Evolutionary conservation across 2,329 filamentous ascomycete species (phyloP).

Genomic region (Coleophoma eucalyptorum): DNA sequence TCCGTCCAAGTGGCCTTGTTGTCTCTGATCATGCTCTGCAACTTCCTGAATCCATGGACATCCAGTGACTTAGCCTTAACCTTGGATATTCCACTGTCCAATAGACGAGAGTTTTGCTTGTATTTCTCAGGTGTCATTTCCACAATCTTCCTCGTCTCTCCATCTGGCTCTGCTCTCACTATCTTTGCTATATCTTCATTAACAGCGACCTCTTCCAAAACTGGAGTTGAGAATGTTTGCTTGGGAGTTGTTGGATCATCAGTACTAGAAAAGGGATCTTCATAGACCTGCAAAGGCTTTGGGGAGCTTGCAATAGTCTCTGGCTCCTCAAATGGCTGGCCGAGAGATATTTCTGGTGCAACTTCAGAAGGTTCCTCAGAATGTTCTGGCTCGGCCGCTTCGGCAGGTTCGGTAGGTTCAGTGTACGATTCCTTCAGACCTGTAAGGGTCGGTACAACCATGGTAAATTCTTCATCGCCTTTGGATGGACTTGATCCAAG

Average conservation of each 20-base stretch:
- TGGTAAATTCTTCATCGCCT: constrained; percentile 49
- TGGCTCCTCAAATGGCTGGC: constrained; percentile 7
- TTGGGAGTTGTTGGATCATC: constrained; percentile 43
- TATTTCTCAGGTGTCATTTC: constrained; percentile 45
- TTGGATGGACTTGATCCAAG: constrained; percentile 36
- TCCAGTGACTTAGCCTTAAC: constrained; percentile 71
- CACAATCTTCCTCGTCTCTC: constrained; percentile 13
- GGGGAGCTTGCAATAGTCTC: constrained; percentile 2
- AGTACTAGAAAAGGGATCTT: constrained; percentile 51
- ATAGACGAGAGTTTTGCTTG: constrained; percentile 56
- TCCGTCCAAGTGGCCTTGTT: constrained; percentile 59
- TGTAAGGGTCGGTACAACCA: constrained; percentile 45
- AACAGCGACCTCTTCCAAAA: constrained; percentile 56
- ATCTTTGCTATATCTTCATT: constrained; percentile 43
- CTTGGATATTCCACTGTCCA: constrained; percentile 72
- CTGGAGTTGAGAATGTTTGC: constrained; percentile 40
- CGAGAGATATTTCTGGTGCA: too few species aligned
- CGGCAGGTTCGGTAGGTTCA: constrained; percentile 17
- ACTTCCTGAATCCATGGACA: constrained; percentile 74
- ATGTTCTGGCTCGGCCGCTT: constrained; percentile 33
- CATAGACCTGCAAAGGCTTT: constrained; percentile 48
- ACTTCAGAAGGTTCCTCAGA: constrained; percentile 28
- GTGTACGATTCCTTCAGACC: constrained; percentile 29
- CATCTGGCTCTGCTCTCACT: constrained; percentile 12
- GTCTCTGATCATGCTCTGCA: constrained; percentile 71